Evolutionary conservation across 106 monocot species (phyloP).

Genomic region (Dendrobium officinale): DNA sequence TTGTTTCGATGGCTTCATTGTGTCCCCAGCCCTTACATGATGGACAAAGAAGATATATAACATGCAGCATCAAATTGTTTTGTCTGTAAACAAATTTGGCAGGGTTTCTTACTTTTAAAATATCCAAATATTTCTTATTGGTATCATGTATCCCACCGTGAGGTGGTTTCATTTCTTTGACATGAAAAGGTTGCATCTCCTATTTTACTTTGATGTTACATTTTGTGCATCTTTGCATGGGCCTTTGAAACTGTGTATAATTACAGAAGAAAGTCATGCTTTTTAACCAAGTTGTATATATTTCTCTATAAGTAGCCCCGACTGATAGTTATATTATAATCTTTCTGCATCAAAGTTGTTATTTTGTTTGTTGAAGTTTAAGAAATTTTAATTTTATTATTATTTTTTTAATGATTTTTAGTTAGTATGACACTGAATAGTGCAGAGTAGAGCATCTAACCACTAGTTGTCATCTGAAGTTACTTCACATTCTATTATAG

Average conservation of each 20-base stretch:
- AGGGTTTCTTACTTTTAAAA: neutral
- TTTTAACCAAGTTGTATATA: neutral
- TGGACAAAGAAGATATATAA: neutral
- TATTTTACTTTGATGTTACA: neutral
- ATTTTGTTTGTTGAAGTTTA: neutral
- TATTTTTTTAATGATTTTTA: neutral
- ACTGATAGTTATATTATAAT: constrained; percentile 3
- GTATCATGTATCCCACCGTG: neutral
- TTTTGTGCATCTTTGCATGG: neutral
- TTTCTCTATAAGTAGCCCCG: neutral
- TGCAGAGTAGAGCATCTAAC: neutral
- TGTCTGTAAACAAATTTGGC: neutral
- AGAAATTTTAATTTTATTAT: neutral
- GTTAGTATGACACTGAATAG: neutral
- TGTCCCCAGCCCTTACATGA: no score
- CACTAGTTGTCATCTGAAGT: constrained; percentile 1
- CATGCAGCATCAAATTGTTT: neutral
- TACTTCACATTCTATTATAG: constrained; percentile 29
- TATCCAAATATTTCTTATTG: neutral
- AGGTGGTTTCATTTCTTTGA: neutral
- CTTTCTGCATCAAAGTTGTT: neutral
- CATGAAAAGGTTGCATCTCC: neutral
- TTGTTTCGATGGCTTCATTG: no score
- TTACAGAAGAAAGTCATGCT: neutral
- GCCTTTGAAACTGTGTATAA: neutral